A percentile compares a stretch with the other conserved stretches of the same genome.
Evolutionary conservation across 176 grass and related monocot genomes (phyloP).

Genomic region (Typha latifolia): DNA sequence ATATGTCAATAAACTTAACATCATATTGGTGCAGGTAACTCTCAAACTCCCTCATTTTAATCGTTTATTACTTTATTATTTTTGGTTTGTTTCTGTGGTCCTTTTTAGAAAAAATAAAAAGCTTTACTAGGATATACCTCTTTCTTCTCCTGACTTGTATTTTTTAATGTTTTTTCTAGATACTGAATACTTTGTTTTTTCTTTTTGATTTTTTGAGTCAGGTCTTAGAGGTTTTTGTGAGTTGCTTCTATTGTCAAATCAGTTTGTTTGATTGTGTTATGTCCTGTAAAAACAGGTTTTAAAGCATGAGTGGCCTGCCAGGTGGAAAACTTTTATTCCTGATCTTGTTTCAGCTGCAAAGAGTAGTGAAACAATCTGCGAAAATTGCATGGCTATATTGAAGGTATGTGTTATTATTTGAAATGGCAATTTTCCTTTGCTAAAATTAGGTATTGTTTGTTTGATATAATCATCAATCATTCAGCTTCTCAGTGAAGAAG

Average conservation of each 20-base stretch:
- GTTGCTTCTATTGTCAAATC: not conserved
- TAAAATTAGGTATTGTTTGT: not conserved
- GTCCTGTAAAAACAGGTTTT: conserved; percentile 53
- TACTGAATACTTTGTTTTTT: too few species aligned
- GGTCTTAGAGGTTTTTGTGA: not conserved
- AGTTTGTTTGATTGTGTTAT: not conserved
- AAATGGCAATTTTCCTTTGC: not conserved
- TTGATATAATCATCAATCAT: not conserved
- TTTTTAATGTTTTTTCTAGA: too few species aligned
- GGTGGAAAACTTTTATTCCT: conserved; percentile 87
- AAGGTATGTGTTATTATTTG: conserved; percentile 50
- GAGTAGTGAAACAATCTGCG: conserved; percentile 94
- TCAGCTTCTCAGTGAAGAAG: conserved; percentile 99
- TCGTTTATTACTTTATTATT: not conserved
- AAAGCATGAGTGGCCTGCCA: conserved; percentile 97
- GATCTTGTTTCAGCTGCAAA: conserved; percentile 96
- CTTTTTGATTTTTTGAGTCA: too few species aligned
- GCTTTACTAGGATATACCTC: too few species aligned
- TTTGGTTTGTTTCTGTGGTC: not conserved
- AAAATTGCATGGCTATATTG: conserved; percentile 99
- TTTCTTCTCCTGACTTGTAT: too few species aligned
- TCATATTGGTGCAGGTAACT: conserved; percentile 93
- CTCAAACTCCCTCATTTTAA: not conserved
- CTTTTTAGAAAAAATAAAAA: too few species aligned
- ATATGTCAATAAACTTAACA: conserved; percentile 98